Conservation (phyloP, 140 eudicot species). For the Ambrosia hybrid region DNA sequence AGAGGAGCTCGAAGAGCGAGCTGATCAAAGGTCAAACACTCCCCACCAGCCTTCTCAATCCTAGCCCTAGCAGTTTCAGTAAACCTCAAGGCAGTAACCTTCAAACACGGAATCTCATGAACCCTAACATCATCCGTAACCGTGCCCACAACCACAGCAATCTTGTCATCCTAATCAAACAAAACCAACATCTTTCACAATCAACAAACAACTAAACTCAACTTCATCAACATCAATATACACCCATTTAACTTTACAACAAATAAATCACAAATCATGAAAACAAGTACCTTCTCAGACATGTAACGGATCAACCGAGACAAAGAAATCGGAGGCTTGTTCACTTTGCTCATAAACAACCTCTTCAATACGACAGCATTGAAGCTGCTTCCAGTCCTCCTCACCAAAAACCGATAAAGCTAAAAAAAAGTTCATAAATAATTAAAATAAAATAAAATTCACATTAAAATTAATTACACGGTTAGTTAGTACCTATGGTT, state of each 20-base stretch:
- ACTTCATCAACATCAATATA: too few species aligned
- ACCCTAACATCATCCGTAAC: conserved; percentile 58
- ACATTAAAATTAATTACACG: too few species aligned
- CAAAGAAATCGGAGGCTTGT: conserved; percentile 56
- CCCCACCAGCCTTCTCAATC: conserved; percentile 64
- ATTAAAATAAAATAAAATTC: too few species aligned
- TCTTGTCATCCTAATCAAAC: conserved; percentile 45
- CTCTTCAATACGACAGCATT: conserved; percentile 61
- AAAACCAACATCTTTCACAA: neutral
- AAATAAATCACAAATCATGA: neutral
- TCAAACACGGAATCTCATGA: conserved; percentile 49
- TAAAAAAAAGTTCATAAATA: neutral
- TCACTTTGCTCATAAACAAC: conserved; percentile 57
- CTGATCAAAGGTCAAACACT: conserved; percentile 58
- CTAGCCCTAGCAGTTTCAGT: conserved; percentile 61
- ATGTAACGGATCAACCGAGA: conserved; percentile 52
- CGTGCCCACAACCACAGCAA: conserved; percentile 56
- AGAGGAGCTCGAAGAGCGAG: conserved; percentile 64
- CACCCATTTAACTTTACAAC: too few species aligned
- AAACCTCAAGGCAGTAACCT: conserved; percentile 58
- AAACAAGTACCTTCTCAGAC: conserved; percentile 45
- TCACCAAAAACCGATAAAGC: conserved; percentile 55
- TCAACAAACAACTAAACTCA: neutral
- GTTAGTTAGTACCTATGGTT: too few species aligned
- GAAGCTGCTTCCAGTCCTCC: conserved; percentile 60